Evolutionary conservation across 1,139 yeast genomes (phyloP).

Genomic region (Tardiomyces depauwii): DNA sequence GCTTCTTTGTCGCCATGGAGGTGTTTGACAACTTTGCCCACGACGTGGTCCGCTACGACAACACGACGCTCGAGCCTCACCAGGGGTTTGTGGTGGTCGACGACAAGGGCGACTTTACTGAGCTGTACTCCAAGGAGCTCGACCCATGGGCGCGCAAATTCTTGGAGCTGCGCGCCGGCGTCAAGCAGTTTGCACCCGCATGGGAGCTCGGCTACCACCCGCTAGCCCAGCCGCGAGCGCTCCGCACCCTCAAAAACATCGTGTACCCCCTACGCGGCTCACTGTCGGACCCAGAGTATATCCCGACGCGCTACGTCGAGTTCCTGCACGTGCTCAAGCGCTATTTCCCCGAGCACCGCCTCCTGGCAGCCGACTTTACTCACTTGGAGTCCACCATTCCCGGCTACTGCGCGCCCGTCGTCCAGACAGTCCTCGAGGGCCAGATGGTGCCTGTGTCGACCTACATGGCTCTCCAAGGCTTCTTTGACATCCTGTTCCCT

Average conservation of each 20-base stretch:
- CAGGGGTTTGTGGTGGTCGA: conserved; percentile 75
- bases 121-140: conserved; percentile 58
- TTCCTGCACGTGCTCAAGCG: conserved; percentile 53
- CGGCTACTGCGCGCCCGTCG: conserved; percentile 74
- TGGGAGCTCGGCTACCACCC: conserved; percentile 24
- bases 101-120: conserved; percentile 64
- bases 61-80: conserved; percentile 51
- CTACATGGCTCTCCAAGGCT: conserved; percentile 76
- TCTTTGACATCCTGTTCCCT: conserved; percentile 78
- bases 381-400: conserved; percentile 46
- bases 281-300: conserved; percentile 63
- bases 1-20: conserved; percentile 72
- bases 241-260: conserved; percentile 27
- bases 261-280: conserved; percentile 54
- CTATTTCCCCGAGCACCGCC: conserved; percentile 64
- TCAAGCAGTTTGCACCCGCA: conserved; percentile 23
- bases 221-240: conserved; percentile 23
- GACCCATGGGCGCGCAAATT: conserved; percentile 50
- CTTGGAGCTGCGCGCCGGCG: conserved; percentile 42
- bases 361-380: conserved; percentile 66
- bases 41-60: conserved; percentile 70
- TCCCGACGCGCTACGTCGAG: conserved; percentile 66
- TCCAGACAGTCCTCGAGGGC: conserved; percentile 63
- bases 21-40: conserved; percentile 82
- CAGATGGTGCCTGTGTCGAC: conserved; percentile 60